phyloP scores from a whole-genome alignment of 1,139 yeast species.

The Groenewaldozyma sp. region DNA sequence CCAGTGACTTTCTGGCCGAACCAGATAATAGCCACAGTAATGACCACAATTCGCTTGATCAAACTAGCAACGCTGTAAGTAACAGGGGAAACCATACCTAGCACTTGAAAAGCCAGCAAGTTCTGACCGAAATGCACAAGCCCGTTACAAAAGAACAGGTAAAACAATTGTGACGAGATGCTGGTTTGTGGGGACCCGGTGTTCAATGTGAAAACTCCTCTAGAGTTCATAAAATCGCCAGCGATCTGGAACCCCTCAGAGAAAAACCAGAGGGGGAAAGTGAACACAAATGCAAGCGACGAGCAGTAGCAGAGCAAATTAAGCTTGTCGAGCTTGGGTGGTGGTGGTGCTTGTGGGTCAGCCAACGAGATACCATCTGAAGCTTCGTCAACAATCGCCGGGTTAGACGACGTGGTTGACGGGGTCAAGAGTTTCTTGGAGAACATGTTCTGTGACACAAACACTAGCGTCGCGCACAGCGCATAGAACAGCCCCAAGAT shows the following conservation, averaged over 20 bases:
- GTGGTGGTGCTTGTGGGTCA: no score
- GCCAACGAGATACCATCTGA: not conserved
- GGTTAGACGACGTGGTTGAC: not conserved
- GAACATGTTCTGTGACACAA: conserved; percentile 86
- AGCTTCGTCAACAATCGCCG: not conserved
- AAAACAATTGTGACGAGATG: conserved; percentile 10
- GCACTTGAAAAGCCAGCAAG: conserved; percentile 76
- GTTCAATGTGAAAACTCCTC: conserved; percentile 7
- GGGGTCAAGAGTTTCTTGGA: conserved; percentile 72
- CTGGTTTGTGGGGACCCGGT: no score
- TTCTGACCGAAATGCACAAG: conserved; percentile 77
- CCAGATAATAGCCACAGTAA: conserved; percentile 69
- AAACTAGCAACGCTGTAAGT: conserved; percentile 88
- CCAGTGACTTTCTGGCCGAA: conserved; percentile 47
- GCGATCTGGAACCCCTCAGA: conserved; percentile 43
- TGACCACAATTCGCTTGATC: conserved; percentile 78
- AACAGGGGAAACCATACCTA: conserved; percentile 79
- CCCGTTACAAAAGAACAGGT: conserved; percentile 42
- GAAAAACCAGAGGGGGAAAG: conserved; percentile 67
- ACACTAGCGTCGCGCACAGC: conserved; percentile 69
- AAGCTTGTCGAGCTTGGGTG: conserved; percentile 62
- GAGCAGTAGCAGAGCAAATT: conserved; percentile 82
- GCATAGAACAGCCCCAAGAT: conserved; percentile 65
- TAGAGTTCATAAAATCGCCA: conserved; percentile 13
- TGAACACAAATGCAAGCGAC: conserved; percentile 63